A percentile compares a stretch with the other conserved stretches of the same genome.
phyloP scores from a whole-genome alignment of 129 eudicot genomes.

The Pseudognaphalium luteoalbum region DNA sequence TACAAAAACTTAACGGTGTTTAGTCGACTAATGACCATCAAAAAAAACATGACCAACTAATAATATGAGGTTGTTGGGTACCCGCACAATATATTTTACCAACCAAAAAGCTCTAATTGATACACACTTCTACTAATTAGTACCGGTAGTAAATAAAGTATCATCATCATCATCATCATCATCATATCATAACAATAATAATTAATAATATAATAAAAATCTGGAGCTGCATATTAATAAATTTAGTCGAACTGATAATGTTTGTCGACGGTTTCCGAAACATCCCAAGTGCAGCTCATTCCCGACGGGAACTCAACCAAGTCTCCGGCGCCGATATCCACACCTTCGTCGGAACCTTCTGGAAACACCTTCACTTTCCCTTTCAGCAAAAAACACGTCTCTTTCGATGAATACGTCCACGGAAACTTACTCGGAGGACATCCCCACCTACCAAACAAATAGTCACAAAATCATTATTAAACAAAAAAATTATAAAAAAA shows the following conservation, averaged over 20 bases:
- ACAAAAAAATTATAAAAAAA: neutral
- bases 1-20: no score
- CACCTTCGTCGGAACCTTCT: constrained; percentile 74
- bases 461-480: neutral
- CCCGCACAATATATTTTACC: no score
- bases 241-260: constrained; percentile 67
- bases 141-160: neutral
- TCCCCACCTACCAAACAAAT: constrained; percentile 69
- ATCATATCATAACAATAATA: no score
- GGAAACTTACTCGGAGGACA: constrained; percentile 98
- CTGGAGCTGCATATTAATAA: neutral
- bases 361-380: constrained; percentile 97
- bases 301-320: constrained; percentile 86
- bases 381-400: constrained; percentile 74
- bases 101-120: no score
- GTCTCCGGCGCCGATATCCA: constrained; percentile 90
- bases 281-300: constrained; percentile 99
- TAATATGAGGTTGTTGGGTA: no score
- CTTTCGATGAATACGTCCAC: constrained; percentile 83
- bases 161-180: no score
- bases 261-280: constrained; percentile 87
- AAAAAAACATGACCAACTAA: no score
- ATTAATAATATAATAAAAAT: no score
- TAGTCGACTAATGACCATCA: no score
- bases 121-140: neutral